Evolutionary conservation across 129 eudicot species (phyloP).

Genomic region (Gnaphalium uliginosum): DNA sequence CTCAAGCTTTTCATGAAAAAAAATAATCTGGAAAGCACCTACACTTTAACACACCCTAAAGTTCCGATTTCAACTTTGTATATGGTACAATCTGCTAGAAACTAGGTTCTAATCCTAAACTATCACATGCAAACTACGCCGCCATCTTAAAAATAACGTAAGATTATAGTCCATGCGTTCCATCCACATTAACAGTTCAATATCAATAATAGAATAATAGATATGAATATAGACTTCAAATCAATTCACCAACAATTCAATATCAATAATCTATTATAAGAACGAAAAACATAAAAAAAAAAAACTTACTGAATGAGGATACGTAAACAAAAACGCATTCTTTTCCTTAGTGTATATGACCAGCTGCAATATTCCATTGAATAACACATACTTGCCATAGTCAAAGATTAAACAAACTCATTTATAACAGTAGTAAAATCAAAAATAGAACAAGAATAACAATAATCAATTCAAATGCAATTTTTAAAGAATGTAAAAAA

Average conservation of each 20-base stretch:
- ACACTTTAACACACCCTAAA: not conserved
- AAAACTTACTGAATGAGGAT: constrained; percentile 75
- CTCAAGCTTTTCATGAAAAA: not conserved
- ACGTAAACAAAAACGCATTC: constrained; percentile 78
- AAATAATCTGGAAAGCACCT: not conserved
- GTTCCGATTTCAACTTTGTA: not conserved
- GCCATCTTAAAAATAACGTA: not conserved
- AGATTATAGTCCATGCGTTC: not conserved
- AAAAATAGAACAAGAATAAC: not conserved
- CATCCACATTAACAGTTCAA: not conserved
- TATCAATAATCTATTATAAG: constrained; percentile 7
- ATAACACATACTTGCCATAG: constrained; percentile 68
- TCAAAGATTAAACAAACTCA: constrained; percentile 59
- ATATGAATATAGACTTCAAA: not conserved
- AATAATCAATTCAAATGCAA: not conserved
- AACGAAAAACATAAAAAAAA: not conserved
- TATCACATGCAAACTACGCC: not conserved
- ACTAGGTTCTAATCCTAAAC: not conserved
- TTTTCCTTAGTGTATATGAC: constrained; percentile 82
- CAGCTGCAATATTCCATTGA: constrained; percentile 77
- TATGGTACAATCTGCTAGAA: not conserved
- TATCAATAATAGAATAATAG: not conserved
- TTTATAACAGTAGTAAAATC: not conserved
- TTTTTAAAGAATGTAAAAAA: constrained; percentile 21
- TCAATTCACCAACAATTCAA: not conserved